Conservation (phyloP, 768 basidiomycete species). For the Lactarius hatsudake region DNA sequence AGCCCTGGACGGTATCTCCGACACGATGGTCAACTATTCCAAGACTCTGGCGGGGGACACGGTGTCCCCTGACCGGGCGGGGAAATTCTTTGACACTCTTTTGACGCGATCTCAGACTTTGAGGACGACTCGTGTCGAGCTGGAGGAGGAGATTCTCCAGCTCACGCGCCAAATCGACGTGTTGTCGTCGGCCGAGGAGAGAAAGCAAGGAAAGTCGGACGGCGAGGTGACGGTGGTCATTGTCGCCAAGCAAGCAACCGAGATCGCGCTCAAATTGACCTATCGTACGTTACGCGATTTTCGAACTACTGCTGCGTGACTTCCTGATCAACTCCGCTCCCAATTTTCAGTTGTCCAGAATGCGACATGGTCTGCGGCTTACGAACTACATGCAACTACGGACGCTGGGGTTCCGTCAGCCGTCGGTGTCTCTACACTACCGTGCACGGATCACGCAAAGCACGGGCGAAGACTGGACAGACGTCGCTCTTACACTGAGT, state of each 20-base stretch:
- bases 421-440: constrained; percentile 50
- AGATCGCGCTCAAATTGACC: constrained; percentile 47
- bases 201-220: constrained; percentile 34
- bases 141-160: constrained; percentile 37
- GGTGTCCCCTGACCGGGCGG: constrained; percentile 39
- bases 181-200: constrained; percentile 34
- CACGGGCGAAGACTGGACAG: constrained; percentile 62
- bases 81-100: constrained; percentile 42
- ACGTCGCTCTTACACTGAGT: constrained; percentile 50
- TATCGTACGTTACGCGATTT: constrained; percentile 44
- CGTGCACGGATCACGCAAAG: constrained; percentile 51
- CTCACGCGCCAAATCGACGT: constrained; percentile 41
- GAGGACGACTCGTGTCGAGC: constrained; percentile 34
- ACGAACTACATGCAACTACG: constrained; percentile 54
- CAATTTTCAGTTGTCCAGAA: constrained; percentile 45
- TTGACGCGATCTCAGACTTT: constrained; percentile 39
- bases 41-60: constrained; percentile 44
- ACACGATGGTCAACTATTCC: constrained; percentile 45
- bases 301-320: neutral
- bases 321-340: neutral
- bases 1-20: constrained; percentile 42
- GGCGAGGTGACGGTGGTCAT: constrained; percentile 44
- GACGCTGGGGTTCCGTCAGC: constrained; percentile 43
- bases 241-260: constrained; percentile 37
- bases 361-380: constrained; percentile 52